Percentiles rank a stretch among this genome's conserved stretches.
Conservation (phyloP, 768 basidiomycete species). For the Amanita fuliginea region DNA sequence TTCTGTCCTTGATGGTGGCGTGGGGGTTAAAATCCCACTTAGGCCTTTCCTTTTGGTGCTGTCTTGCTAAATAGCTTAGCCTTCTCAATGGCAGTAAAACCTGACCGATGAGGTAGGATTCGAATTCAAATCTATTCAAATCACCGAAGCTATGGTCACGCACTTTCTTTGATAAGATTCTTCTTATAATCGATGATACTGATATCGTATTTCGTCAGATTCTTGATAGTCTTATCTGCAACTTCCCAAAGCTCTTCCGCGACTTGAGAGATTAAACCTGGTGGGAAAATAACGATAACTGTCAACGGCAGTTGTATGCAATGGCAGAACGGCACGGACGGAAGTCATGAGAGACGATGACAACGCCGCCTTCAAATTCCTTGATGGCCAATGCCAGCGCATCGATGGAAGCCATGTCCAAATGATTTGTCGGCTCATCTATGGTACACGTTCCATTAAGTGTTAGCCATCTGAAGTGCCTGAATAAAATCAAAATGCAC, state of each 20-base stretch:
- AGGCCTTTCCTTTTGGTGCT: slow-evolving; percentile 59
- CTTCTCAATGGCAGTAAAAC: slow-evolving; percentile 82
- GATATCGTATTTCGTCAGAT: slow-evolving; percentile 85
- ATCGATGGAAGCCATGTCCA: slow-evolving; percentile 98
- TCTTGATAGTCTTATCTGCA: slow-evolving; percentile 84
- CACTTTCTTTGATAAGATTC: slow-evolving; percentile 71
- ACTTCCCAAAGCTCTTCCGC: slow-evolving; percentile 99
- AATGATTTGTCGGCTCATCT: slow-evolving; percentile 95
- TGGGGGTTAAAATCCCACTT: slow-evolving; percentile 9
- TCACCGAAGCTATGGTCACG: slow-evolving; percentile 4
- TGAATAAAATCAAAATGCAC: slow-evolving; percentile 24
- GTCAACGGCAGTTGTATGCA: not conserved
- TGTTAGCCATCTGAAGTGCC: slow-evolving; percentile 5
- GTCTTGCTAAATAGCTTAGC: slow-evolving; percentile 89
- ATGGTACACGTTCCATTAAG: slow-evolving; percentile 6
- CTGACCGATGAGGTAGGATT: slow-evolving; percentile 21
- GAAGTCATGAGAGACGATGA: slow-evolving; percentile 99
- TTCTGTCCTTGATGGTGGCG: not conserved
- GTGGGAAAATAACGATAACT: not conserved
- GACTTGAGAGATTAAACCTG: slow-evolving; percentile 92
- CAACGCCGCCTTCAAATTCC: slow-evolving; percentile 94
- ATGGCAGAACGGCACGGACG: slow-evolving; percentile 38
- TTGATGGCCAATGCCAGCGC: slow-evolving; percentile 94
- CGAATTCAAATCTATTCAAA: not conserved
- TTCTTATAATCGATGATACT: slow-evolving; percentile 92